Conservation (phyloP, 164 flowering plant species). For the Magnolia kwangsiensis region DNA sequence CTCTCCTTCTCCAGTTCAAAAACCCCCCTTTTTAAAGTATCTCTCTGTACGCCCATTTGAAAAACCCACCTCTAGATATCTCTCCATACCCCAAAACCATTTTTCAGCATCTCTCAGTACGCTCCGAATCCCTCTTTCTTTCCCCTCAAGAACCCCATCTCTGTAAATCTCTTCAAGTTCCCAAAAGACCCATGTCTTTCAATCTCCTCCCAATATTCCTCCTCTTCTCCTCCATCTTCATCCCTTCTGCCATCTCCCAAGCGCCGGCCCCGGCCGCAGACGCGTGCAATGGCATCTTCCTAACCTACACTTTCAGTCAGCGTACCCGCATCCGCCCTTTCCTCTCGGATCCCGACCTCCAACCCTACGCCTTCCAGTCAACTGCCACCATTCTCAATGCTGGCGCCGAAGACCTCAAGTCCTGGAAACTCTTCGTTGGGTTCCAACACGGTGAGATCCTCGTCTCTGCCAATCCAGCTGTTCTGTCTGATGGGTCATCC, state of each 20-base stretch:
- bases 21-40: too few relatives aligned
- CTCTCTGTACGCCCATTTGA: not conserved
- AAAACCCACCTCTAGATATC: not conserved
- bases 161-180: not conserved
- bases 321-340: slow-evolving; percentile 41
- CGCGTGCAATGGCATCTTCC: slow-evolving; percentile 60
- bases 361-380: slow-evolving; percentile 79
- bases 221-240: slow-evolving; percentile 4
- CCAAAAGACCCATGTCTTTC: not conserved
- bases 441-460: slow-evolving; percentile 50
- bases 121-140: not conserved
- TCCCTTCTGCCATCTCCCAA: slow-evolving; percentile 11
- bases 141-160: not conserved
- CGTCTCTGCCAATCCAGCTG: slow-evolving; percentile 71
- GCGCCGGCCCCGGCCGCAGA: slow-evolving; percentile 38
- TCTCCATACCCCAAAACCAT: not conserved
- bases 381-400: slow-evolving; percentile 49
- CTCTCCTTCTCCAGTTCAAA: too few relatives aligned
- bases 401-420: slow-evolving; percentile 49
- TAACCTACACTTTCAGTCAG: slow-evolving; percentile 41
- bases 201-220: not conserved
- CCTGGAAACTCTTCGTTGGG: slow-evolving; percentile 64
- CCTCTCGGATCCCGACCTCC: slow-evolving; percentile 60
- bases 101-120: not conserved
- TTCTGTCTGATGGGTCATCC: slow-evolving; percentile 58